A percentile compares a stretch with the other conserved stretches of the same genome.
Conservation (phyloP, 495 filamentous ascomycete genomes). For the Xylaria grammica region DNA sequence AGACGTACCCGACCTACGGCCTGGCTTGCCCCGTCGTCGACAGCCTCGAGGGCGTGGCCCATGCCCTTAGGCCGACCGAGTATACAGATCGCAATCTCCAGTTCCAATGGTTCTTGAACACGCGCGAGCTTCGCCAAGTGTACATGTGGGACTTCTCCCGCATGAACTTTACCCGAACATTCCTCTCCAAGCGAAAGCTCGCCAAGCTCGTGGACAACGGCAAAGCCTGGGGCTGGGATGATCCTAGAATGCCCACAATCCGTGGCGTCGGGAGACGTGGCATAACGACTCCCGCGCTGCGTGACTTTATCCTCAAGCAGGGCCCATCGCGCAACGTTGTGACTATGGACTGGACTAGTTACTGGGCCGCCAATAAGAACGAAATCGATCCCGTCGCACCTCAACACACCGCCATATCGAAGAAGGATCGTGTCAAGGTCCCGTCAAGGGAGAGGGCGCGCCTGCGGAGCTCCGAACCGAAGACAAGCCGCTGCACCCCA, state of each 20-base stretch:
- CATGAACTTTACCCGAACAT: slow-evolving; percentile 91
- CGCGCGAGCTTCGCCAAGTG: slow-evolving; percentile 82
- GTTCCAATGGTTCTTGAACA: slow-evolving; percentile 94
- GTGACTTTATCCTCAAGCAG: slow-evolving; percentile 92
- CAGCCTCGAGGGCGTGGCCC: slow-evolving; percentile 88
- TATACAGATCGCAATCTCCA: slow-evolving; percentile 97
- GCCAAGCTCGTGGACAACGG: slow-evolving; percentile 89
- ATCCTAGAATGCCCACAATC: slow-evolving; percentile 93
- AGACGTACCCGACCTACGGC: slow-evolving; percentile 96
- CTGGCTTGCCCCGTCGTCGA: slow-evolving; percentile 93
- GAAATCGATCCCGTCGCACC: slow-evolving; percentile 88
- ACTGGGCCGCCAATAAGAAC: slow-evolving; percentile 97
- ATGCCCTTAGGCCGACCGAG: slow-evolving; percentile 93
- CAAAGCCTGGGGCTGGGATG: slow-evolving; percentile 90
- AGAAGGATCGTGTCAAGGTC: slow-evolving; percentile 69
- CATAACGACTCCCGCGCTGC: slow-evolving; percentile 86
- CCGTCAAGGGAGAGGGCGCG: slow-evolving; percentile 65
- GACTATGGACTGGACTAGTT: slow-evolving; percentile 86
- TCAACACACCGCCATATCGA: slow-evolving; percentile 79
- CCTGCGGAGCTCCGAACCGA: slow-evolving; percentile 67
- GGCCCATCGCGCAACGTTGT: slow-evolving; percentile 87
- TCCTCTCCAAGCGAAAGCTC: slow-evolving; percentile 93
- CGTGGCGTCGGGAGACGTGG: slow-evolving; percentile 87
- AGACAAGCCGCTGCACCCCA: slow-evolving; percentile 83
- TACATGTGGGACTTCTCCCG: slow-evolving; percentile 98